Conservation (phyloP, 352 stramenopile genomes). For the Phytophthora cryptogea region DNA sequence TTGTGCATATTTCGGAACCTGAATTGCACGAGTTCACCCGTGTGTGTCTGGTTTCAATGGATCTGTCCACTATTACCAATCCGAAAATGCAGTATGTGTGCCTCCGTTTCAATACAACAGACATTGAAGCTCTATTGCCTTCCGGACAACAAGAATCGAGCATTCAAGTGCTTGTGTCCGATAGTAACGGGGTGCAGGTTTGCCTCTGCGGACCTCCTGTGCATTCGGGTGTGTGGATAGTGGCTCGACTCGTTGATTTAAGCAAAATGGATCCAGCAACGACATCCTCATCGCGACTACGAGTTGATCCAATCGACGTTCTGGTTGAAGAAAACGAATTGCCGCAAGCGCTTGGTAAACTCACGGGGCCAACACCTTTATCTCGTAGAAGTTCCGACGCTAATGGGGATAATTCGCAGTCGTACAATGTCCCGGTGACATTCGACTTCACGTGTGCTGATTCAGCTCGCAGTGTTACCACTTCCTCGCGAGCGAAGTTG, state of each 20-base stretch:
- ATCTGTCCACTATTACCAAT: constrained; percentile 3
- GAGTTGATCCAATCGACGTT: constrained; percentile 19
- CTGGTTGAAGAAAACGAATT: constrained; percentile 8
- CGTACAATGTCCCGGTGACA: constrained; percentile 26
- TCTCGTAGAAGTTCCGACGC: constrained; percentile 1
- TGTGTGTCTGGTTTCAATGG: not conserved
- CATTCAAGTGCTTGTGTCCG: constrained; percentile 43
- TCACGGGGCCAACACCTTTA: not conserved
- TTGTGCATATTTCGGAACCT: constrained; percentile 1
- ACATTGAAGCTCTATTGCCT: not conserved
- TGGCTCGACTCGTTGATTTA: constrained; percentile 28
- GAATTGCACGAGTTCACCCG: constrained; percentile 3
- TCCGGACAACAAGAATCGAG: constrained; percentile 5
- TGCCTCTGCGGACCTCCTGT: constrained; percentile 41
- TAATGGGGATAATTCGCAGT: not conserved
- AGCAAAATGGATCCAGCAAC: not conserved
- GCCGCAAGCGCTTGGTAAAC: not conserved
- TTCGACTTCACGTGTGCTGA: constrained; percentile 56
- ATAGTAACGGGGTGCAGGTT: constrained; percentile 36
- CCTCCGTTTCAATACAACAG: constrained; percentile 10
- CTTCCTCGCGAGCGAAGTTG: constrained; percentile 35
- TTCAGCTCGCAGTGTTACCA: constrained; percentile 43
- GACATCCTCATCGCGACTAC: not conserved
- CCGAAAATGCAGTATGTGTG: constrained; percentile 23
- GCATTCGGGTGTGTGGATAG: constrained; percentile 36